These are phyloP conservation scores for Xylaria sp. DNA, from an alignment of 2,329 filamentous ascomycete genomes.

Conservation along the genomic window DNA sequence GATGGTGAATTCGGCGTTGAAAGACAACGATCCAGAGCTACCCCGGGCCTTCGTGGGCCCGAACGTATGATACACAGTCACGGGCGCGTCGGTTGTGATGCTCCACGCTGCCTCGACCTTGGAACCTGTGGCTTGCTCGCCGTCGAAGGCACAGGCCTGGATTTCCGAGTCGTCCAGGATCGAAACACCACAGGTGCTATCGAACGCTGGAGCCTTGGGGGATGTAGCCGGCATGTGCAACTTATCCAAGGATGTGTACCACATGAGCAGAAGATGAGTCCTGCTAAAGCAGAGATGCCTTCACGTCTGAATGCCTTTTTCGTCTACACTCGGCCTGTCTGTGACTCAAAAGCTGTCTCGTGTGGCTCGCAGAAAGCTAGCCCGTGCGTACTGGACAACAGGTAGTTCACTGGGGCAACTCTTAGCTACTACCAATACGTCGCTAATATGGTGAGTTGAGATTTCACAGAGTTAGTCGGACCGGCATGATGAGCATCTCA, in stretches of 20 bases:
- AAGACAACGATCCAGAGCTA: neutral
- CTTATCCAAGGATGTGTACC: neutral
- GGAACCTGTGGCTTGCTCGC: constrained; percentile 10
- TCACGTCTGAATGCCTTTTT: constrained; percentile 1
- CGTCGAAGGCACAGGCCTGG: constrained; percentile 4
- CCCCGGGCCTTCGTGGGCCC: constrained; percentile 8
- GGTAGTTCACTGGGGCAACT: neutral
- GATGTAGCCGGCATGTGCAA: constrained; percentile 16
- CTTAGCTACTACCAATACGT: neutral
- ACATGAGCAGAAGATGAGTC: neutral
- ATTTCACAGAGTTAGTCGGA: neutral
- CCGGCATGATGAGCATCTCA: neutral
- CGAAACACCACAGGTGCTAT: constrained; percentile 2
- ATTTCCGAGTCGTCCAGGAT: neutral
- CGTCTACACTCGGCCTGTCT: neutral
- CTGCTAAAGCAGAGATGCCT: neutral
- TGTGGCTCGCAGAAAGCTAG: neutral
- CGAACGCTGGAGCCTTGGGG: constrained; percentile 19
- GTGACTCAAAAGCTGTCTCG: neutral
- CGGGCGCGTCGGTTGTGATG: neutral
- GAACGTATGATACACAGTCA: constrained; percentile 16
- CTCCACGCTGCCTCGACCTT: constrained; percentile 9
- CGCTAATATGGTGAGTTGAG: neutral
- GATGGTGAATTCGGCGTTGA: constrained; percentile 8
- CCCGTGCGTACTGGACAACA: neutral